Conservation (phyloP, 2,329 filamentous ascomycete species). For the Nigrospora oryzae region DNA sequence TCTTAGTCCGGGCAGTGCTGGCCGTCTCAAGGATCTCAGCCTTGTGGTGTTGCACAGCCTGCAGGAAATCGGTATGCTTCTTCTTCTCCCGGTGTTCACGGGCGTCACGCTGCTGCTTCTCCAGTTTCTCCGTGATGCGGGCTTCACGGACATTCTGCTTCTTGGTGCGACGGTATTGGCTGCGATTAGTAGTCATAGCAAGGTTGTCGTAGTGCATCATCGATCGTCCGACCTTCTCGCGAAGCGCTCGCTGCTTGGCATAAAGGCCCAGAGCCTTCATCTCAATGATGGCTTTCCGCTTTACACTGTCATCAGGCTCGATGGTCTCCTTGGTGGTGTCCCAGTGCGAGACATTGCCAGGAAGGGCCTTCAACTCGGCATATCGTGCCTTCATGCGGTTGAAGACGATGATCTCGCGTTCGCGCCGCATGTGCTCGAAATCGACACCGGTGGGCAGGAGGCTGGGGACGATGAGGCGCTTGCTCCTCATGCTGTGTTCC, state of each 20-base stretch:
- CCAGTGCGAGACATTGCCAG: conserved; percentile 82
- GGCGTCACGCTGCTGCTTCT: conserved; percentile 96
- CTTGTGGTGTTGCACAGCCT: conserved; percentile 76
- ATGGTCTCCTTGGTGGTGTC: conserved; percentile 63
- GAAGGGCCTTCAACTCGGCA: conserved; percentile 72
- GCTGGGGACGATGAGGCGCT: conserved; percentile 74
- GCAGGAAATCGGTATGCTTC: conserved; percentile 88
- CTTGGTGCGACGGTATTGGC: conserved; percentile 87
- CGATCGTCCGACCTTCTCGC: conserved; percentile 79
- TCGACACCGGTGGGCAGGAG: conserved; percentile 86
- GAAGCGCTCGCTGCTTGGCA: conserved; percentile 76
- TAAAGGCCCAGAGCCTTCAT: conserved; percentile 87
- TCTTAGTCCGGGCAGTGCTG: conserved; percentile 60
- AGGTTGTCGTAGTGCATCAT: conserved; percentile 96
- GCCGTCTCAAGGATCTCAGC: conserved; percentile 66
- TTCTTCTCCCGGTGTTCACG: conserved; percentile 96
- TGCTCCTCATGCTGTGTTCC: conserved; percentile 67
- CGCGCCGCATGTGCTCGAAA: conserved; percentile 74
- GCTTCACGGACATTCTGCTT: conserved; percentile 94
- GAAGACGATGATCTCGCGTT: conserved; percentile 81
- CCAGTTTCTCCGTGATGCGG: conserved; percentile 94
- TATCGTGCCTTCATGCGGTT: conserved; percentile 84
- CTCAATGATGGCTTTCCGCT: conserved; percentile 87
- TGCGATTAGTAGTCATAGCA: conserved; percentile 92
- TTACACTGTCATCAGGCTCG: conserved; percentile 71